phyloP scores from a whole-genome alignment of 345 rosid genomes.

The Geranium rotundifolium region DNA sequence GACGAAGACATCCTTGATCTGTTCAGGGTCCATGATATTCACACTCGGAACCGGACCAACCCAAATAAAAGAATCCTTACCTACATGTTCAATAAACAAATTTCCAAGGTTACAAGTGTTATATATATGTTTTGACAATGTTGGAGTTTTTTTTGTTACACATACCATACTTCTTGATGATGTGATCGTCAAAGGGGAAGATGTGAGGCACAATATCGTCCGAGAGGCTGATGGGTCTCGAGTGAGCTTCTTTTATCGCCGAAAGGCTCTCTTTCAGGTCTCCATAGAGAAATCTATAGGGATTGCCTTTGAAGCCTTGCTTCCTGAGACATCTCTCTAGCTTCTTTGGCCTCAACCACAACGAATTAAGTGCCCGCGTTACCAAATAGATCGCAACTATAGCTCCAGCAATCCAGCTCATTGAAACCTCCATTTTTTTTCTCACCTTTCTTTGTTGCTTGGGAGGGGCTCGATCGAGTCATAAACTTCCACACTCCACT shows the following conservation, averaged over 20 bases:
- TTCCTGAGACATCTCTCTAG: not conserved
- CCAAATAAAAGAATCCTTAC: conserved; percentile 7
- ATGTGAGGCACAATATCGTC: not conserved
- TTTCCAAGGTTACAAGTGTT: not conserved
- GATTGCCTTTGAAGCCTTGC: conserved; percentile 1
- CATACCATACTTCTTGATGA: not conserved
- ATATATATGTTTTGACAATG: not conserved
- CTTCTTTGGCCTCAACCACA: conserved; percentile 2
- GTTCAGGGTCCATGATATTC: conserved; percentile 4
- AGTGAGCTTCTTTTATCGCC: not conserved
- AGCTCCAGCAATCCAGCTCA: too few relatives aligned
- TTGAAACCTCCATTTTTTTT: too few relatives aligned
- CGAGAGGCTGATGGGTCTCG: not conserved
- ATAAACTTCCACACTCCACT: too few relatives aligned
- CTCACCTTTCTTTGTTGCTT: too few relatives aligned
- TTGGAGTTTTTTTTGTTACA: not conserved
- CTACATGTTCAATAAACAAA: not conserved
- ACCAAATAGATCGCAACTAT: too few relatives aligned
- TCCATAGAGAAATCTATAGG: not conserved
- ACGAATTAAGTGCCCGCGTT: not conserved
- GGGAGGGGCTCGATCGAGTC: too few relatives aligned
- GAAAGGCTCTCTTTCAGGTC: not conserved
- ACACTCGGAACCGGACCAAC: conserved; percentile 8
- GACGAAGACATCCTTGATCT: conserved; percentile 1
- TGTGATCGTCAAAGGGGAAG: not conserved